These are phyloP conservation scores for Rhododendron mucronatum DNA, from an alignment of 148 eudicot genomes.

Conservation along the genomic window DNA sequence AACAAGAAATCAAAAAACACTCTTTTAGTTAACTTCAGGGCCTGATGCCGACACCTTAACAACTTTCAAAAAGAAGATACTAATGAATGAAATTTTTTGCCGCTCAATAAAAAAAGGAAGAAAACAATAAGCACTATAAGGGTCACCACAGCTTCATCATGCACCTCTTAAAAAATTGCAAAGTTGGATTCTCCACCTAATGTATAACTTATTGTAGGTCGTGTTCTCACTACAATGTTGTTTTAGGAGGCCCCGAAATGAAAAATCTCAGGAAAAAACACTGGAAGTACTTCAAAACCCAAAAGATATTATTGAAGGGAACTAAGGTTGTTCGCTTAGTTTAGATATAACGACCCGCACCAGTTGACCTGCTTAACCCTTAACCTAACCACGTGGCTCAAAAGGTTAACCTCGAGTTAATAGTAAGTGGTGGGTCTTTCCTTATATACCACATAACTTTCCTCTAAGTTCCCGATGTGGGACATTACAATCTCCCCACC, in stretches of 20 bases:
- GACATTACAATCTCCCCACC: no score
- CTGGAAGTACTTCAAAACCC: background rate
- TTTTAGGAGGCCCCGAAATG: background rate
- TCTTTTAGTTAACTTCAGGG: no score
- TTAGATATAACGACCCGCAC: background rate
- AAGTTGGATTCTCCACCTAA: no score
- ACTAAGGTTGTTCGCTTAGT: no score
- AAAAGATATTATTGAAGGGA: background rate
- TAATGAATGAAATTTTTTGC: background rate
- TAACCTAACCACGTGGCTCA: no score
- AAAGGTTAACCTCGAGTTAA: no score
- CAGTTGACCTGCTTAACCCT: background rate
- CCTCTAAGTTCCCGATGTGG: no score
- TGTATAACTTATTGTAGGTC: background rate
- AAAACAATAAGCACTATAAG: background rate
- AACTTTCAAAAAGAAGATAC: background rate
- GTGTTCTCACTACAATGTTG: background rate
- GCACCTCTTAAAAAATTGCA: background rate
- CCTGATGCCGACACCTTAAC: background rate
- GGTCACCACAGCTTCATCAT: background rate
- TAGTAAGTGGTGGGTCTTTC: no score
- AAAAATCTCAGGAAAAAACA: background rate
- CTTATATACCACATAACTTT: no score
- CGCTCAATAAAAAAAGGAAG: background rate
- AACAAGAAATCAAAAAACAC: background rate